phyloP scores from a whole-genome alignment of 352 stramenopile species.

The Pythium brachiatum region DNA sequence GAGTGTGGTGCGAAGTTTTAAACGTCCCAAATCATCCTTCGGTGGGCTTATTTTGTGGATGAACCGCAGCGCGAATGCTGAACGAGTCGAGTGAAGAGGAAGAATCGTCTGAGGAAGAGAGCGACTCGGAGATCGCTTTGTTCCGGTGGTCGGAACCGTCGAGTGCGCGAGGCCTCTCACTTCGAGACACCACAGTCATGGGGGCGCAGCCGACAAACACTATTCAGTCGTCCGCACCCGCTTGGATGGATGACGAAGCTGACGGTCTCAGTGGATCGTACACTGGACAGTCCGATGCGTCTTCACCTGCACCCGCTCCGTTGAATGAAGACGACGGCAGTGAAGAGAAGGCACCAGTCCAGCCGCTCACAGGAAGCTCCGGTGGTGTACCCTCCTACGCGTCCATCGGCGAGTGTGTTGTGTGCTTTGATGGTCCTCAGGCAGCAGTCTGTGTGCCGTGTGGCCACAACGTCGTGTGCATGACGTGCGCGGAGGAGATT shows the following conservation, averaged over 20 bases:
- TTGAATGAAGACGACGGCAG: not conserved
- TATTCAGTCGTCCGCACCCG: conserved; percentile 33
- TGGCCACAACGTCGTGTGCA: conserved; percentile 81
- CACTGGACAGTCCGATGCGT: conserved; percentile 1
- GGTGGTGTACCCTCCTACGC: conserved; percentile 33
- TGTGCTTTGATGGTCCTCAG: conserved; percentile 78
- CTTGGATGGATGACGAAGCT: conserved; percentile 25
- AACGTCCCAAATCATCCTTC: no score
- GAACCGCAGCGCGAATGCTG: no score
- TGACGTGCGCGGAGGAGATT: conserved; percentile 73
- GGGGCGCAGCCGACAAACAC: conserved; percentile 18
- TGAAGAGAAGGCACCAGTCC: conserved; percentile 1
- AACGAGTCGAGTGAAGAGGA: no score
- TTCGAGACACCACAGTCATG: conserved; percentile 15
- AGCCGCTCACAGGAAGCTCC: conserved; percentile 35
- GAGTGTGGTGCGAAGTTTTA: no score
- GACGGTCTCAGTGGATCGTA: conserved; percentile 3
- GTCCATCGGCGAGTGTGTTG: conserved; percentile 67
- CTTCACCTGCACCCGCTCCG: not conserved
- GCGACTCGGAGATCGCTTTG: no score
- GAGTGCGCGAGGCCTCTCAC: no score
- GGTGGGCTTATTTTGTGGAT: no score
- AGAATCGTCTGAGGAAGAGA: no score
- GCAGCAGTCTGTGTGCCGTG: conserved; percentile 77
- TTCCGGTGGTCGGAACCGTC: no score